phyloP scores from a whole-genome alignment of 2,329 filamentous ascomycete species.

The Gnomoniopsis sp. region DNA sequence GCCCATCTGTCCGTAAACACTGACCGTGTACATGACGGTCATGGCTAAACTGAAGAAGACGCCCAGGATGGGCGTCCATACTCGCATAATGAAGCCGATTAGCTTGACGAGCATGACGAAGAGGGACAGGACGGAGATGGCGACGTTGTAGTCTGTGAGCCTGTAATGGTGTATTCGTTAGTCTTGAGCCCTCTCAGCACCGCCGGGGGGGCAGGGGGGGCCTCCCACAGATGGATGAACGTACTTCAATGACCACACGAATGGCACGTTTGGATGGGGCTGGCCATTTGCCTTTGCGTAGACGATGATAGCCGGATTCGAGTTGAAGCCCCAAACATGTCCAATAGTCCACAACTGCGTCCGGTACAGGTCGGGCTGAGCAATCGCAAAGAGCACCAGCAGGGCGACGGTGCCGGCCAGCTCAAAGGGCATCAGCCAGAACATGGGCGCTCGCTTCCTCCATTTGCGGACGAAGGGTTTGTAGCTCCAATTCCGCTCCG shows the following conservation, averaged over 20 bases:
- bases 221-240: constrained; percentile 30
- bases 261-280: constrained; percentile 57
- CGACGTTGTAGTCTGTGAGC: constrained; percentile 72
- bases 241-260: constrained; percentile 73
- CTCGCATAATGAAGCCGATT: constrained; percentile 66
- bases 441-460: constrained; percentile 56
- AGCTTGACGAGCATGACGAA: constrained; percentile 73
- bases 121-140: constrained; percentile 70
- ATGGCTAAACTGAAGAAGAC: constrained; percentile 55
- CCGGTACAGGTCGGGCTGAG: constrained; percentile 70
- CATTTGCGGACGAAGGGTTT: constrained; percentile 57
- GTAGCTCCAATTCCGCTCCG: constrained; percentile 38
- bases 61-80: constrained; percentile 66
- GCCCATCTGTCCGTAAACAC: constrained; percentile 67
- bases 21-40: constrained; percentile 60
- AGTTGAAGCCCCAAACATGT: constrained; percentile 69
- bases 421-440: constrained; percentile 63
- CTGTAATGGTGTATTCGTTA: constrained; percentile 38
- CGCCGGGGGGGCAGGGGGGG: neutral
- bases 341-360: constrained; percentile 72
- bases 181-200: constrained; percentile 13
- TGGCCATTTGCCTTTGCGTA: constrained; percentile 72
- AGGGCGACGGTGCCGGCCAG: constrained; percentile 61
- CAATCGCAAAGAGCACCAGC: constrained; percentile 69
- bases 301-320: constrained; percentile 63